Evolutionary conservation across 768 basidiomycete genomes (phyloP).

Genomic region (Pisolithus marmoratus): DNA sequence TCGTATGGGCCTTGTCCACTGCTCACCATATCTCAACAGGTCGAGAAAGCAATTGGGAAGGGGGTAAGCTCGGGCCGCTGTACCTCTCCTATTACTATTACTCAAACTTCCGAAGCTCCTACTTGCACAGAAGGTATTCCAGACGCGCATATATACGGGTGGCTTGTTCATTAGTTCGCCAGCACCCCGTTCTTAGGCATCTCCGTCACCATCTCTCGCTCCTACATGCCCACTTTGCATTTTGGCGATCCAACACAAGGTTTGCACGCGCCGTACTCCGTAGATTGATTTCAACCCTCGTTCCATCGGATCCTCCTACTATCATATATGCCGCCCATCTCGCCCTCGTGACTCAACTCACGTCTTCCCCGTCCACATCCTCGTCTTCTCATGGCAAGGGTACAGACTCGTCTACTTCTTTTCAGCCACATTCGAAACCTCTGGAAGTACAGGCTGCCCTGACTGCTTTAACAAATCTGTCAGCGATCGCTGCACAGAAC

Average conservation of each 20-base stretch:
- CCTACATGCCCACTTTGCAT: constrained; percentile 52
- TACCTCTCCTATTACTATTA: background rate
- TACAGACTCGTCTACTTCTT: too few relatives aligned
- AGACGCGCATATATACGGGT: constrained; percentile 3
- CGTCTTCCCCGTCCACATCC: constrained; percentile 16
- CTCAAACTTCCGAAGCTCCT: constrained; percentile 33
- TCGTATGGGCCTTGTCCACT: background rate
- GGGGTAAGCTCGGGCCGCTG: constrained; percentile 44
- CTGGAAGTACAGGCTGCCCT: background rate
- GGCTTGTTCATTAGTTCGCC: constrained; percentile 1
- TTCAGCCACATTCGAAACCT: background rate
- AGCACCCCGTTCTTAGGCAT: constrained; percentile 62
- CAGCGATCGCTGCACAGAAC: constrained; percentile 24
- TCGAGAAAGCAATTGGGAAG: constrained; percentile 62
- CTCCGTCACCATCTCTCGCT: constrained; percentile 56
- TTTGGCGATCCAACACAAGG: constrained; percentile 45
- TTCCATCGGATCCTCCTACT: constrained; percentile 45
- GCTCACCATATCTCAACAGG: constrained; percentile 22
- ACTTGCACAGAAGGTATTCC: constrained; percentile 53
- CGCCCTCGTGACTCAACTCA: constrained; percentile 43
- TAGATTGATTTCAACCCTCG: constrained; percentile 44
- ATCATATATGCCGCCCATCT: constrained; percentile 52
- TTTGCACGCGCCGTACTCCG: constrained; percentile 56
- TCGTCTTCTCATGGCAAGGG: too few relatives aligned
- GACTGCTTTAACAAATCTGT: constrained; percentile 27